A percentile compares a stretch with the other conserved stretches of the same genome.
Evolutionary conservation across 768 basidiomycete genomes (phyloP).

Genomic region (Pleurotus platypus): DNA sequence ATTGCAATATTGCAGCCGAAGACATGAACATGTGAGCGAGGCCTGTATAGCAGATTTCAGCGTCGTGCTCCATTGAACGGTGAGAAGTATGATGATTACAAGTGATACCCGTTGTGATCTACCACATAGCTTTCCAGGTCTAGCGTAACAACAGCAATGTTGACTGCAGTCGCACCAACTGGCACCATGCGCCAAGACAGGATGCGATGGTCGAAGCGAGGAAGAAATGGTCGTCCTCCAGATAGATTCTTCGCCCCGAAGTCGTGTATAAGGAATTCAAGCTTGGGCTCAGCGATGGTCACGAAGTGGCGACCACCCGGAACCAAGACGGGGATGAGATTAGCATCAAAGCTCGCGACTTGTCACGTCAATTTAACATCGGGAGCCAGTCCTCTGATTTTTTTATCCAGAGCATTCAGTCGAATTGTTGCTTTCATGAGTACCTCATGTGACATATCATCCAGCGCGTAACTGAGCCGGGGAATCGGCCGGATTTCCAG

Average conservation of each 20-base stretch:
- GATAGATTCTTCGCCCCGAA: background rate
- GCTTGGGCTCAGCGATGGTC: background rate
- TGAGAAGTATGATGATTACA: no score
- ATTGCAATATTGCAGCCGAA: no score
- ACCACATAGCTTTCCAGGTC: no score
- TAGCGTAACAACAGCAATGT: no score
- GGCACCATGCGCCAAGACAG: background rate
- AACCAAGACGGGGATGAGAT: background rate
- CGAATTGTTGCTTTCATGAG: background rate
- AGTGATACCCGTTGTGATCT: no score
- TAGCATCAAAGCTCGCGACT: background rate
- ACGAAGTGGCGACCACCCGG: background rate
- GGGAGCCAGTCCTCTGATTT: background rate
- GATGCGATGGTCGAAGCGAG: background rate
- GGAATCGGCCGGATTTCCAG: background rate
- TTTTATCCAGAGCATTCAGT: background rate
- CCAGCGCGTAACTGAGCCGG: background rate
- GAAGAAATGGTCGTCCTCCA: background rate
- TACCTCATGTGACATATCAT: background rate
- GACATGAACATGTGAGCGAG: no score
- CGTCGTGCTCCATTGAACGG: no score
- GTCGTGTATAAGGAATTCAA: background rate
- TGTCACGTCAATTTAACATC: background rate
- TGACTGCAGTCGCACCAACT: background rate
- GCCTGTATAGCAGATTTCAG: no score